Percentiles rank a stretch among this genome's conserved stretches.
Conservation (phyloP, 2,329 filamentous ascomycete genomes). For the Paramyrothecium roridum region DNA sequence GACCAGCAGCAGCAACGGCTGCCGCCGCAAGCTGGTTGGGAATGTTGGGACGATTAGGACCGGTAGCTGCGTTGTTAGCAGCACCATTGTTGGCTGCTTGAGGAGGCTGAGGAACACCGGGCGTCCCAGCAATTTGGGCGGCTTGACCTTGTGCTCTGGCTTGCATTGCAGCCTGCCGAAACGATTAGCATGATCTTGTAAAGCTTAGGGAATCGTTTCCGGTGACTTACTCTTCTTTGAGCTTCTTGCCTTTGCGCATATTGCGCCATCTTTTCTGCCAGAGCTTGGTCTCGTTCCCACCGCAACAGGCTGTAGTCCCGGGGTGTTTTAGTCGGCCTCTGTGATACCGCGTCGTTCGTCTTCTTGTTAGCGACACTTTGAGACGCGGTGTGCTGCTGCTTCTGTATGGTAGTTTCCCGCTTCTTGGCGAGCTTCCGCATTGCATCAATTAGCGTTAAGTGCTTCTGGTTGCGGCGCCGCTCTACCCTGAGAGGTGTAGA, state of each 20-base stretch:
- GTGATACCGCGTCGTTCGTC: conserved; percentile 60
- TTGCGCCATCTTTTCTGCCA: conserved; percentile 57
- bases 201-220: neutral
- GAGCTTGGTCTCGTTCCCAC: conserved; percentile 75
- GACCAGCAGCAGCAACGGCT: conserved; percentile 34
- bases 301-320: conserved; percentile 88
- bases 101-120: conserved; percentile 27
- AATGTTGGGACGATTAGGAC: conserved; percentile 35
- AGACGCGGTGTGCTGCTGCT: conserved; percentile 81
- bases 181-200: conserved; percentile 14
- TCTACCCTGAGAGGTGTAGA: conserved; percentile 84
- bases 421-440: conserved; percentile 97
- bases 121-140: conserved; percentile 41
- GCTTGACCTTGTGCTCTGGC: conserved; percentile 43
- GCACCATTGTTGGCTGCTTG: conserved; percentile 24
- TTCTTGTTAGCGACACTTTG: conserved; percentile 79
- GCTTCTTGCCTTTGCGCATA: conserved; percentile 58
- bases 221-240: conserved; percentile 48
- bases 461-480: conserved; percentile 78
- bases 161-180: conserved; percentile 38
- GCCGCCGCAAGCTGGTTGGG: conserved; percentile 43
- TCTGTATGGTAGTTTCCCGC: conserved; percentile 78
- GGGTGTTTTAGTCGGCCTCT: conserved; percentile 67
- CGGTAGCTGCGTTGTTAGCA: conserved; percentile 21
- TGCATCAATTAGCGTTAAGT: conserved; percentile 84